phyloP scores from a whole-genome alignment of 2,329 filamentous ascomycete genomes.

The Botryotinia convoluta region DNA sequence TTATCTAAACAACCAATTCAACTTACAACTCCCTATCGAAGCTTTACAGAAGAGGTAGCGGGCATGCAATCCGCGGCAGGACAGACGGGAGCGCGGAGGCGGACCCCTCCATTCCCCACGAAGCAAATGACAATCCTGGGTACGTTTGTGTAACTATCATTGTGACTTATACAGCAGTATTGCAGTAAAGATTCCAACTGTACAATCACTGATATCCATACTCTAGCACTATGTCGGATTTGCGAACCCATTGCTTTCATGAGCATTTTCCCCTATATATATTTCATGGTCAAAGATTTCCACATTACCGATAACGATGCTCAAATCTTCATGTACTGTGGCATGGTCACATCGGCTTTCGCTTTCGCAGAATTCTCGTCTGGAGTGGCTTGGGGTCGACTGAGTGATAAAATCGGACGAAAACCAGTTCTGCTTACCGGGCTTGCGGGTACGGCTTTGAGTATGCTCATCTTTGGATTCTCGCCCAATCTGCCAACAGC shows the following conservation, averaged over 20 bases:
- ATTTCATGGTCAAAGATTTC: conserved; percentile 95
- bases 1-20: background rate
- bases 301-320: conserved; percentile 74
- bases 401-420: conserved; percentile 88
- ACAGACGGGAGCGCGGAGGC: conserved; percentile 36
- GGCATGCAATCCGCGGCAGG: conserved; percentile 30
- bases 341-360: conserved; percentile 94
- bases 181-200: background rate
- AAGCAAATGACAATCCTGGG: conserved; percentile 54
- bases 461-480: conserved; percentile 91
- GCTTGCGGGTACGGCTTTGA: conserved; percentile 85
- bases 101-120: conserved; percentile 41
- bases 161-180: background rate
- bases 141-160: conserved; percentile 38
- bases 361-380: conserved; percentile 94
- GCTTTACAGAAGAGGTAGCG: conserved; percentile 19
- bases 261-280: conserved; percentile 98
- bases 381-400: conserved; percentile 85
- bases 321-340: conserved; percentile 86
- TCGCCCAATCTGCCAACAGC: conserved; percentile 78
- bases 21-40: conserved; percentile 16
- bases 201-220: background rate
- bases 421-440: conserved; percentile 90
- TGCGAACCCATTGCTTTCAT: conserved; percentile 99
- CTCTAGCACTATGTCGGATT: conserved; percentile 81